Evolutionary conservation across 345 rosid genomes (phyloP), one percentile per base, ranked within the genome.

Genomic region (Pistacia atlantica): DNA sequence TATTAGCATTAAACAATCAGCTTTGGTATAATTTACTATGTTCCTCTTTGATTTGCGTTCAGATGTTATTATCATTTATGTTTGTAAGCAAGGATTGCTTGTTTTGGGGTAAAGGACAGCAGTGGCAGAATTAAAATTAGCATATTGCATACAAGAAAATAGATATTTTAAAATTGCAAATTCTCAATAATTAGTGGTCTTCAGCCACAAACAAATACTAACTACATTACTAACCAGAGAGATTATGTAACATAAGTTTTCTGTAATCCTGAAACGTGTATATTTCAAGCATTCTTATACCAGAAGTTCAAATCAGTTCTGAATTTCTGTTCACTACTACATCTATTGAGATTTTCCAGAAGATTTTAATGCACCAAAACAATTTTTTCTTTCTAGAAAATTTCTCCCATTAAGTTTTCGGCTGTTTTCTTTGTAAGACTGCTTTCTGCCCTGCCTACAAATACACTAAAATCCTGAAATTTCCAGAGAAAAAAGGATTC

Each of bases 301-400:
- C 8, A 49, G 14, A 28, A 68, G 28, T 12, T 49, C 59, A 25
- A 2, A 64, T 35, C 63, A 3, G 35, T 48, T 62, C n/a, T 6
- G n/a, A 48, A 31, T 35, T 12, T 58, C 8, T 56, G 5, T 45
- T 14, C 14, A 72, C 16, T 31, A 5, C 11, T 2, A 28, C 18
- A 33, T 73, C n/a, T 73, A 33, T 62, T 61, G 45, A 61, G 28
- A 18, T 73, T 73, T 72, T 61, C 25, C 46, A 14, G 45, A 45
- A 61, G 46, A 8, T 8, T 22, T 16, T 16, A 37, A 45, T 13
- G 18, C 38, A 37, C n/a, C 14, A n/a, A 71, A 37, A 14, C 8
- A 11, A 69, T 12, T 52, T 0, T 25, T 67, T 51, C 20, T 33
- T 51, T 51, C 59, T 31, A 16, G 16, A 31, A 12, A 37, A 68